These are phyloP conservation scores for Aspergillus nidulans DNA, from an alignment of 495 filamentous ascomycete species.

Conservation along the genomic window DNA sequence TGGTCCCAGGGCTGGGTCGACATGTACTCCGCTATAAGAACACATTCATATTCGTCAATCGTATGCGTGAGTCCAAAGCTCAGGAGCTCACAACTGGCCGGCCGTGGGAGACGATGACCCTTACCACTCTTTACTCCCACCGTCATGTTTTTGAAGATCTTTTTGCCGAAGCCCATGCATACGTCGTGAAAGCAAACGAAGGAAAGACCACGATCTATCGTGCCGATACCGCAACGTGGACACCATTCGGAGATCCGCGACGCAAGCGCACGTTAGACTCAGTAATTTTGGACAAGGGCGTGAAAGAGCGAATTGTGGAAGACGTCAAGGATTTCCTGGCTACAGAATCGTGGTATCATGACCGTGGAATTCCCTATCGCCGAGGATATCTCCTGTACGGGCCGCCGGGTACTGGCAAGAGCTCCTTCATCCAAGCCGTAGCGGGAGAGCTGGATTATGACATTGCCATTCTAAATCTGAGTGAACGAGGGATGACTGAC, in stretches of 20 bases:
- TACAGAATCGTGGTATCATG: slow-evolving; percentile 82
- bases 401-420: slow-evolving; percentile 92
- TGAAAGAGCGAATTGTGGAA: slow-evolving; percentile 78
- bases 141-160: slow-evolving; percentile 81
- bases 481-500: slow-evolving; percentile 88
- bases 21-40: slow-evolving; percentile 83
- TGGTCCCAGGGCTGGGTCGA: slow-evolving; percentile 85
- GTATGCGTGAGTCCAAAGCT: slow-evolving; percentile 73
- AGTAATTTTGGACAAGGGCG: slow-evolving; percentile 78
- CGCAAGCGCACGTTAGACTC: slow-evolving; percentile 84
- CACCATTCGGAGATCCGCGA: slow-evolving; percentile 78
- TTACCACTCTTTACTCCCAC: slow-evolving; percentile 86
- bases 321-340: slow-evolving; percentile 82
- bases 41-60: slow-evolving; percentile 78
- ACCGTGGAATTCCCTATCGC: slow-evolving; percentile 92
- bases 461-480: slow-evolving; percentile 90
- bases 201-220: slow-evolving; percentile 96
- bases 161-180: slow-evolving; percentile 75
- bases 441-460: slow-evolving; percentile 90
- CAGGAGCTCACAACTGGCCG: slow-evolving; percentile 69
- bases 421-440: slow-evolving; percentile 91
- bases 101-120: slow-evolving; percentile 89
- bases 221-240: slow-evolving; percentile 74
- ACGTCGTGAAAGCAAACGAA: slow-evolving; percentile 71
- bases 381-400: slow-evolving; percentile 92